These are phyloP conservation scores for Tilletiaria anomala DNA, from an alignment of 1,284 basidiomycete genomes.

Conservation along the genomic window DNA sequence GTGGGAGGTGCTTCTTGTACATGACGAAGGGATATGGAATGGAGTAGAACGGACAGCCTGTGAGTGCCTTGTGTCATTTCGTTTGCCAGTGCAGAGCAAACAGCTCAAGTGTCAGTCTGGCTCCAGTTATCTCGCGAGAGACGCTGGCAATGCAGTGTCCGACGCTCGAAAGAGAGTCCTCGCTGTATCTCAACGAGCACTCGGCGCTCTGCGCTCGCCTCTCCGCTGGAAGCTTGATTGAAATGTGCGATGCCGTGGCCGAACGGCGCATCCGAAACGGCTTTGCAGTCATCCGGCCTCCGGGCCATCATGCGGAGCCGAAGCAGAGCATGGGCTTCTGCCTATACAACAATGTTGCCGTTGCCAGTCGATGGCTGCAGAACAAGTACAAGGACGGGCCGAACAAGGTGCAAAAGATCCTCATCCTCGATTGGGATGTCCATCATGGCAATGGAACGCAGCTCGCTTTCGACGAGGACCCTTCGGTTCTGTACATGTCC, in stretches of 20 bases:
- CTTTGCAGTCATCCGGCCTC: constrained; percentile 7
- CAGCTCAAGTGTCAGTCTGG: too few relatives aligned
- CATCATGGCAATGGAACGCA: constrained; percentile 99
- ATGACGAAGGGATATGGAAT: constrained; percentile 77
- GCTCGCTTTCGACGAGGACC: constrained; percentile 80
- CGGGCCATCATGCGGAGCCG: constrained; percentile 67
- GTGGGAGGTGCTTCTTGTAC: constrained; percentile 73
- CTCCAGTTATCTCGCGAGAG: not conserved
- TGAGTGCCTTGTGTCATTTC: too few relatives aligned
- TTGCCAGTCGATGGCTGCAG: constrained; percentile 51
- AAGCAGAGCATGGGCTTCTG: constrained; percentile 98
- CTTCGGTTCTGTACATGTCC: constrained; percentile 84
- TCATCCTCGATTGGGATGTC: constrained; percentile 97
- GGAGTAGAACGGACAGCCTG: constrained; percentile 62
- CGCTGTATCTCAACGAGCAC: constrained; percentile 4
- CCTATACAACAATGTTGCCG: constrained; percentile 96
- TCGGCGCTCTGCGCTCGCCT: constrained; percentile 3
- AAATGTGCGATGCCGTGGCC: constrained; percentile 6
- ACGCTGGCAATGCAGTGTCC: not conserved
- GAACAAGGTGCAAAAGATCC: constrained; percentile 48
- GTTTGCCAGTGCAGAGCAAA: too few relatives aligned
- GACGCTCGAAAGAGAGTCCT: not conserved
- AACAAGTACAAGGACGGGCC: constrained; percentile 54
- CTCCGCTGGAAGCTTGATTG: constrained; percentile 5
- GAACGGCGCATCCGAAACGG: constrained; percentile 5